These are phyloP conservation scores for Cardamine resedifolia DNA, from an alignment of 345 rosid genomes.

Conservation along the genomic window DNA sequence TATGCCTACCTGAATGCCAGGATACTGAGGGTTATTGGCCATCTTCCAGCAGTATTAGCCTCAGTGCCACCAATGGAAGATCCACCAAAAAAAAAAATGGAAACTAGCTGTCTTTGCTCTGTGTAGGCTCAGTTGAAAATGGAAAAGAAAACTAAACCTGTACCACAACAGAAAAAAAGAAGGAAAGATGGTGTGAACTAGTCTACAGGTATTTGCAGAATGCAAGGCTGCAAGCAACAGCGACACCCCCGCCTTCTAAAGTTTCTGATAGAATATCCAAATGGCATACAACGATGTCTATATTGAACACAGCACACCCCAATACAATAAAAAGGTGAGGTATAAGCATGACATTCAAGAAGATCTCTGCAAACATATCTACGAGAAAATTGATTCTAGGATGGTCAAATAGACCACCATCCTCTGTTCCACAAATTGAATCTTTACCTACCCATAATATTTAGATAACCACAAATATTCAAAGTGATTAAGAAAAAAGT, in stretches of 20 bases:
- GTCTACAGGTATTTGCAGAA: not conserved
- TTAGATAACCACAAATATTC: not conserved
- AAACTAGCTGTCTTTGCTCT: conserved; percentile 9
- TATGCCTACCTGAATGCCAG: conserved; percentile 62
- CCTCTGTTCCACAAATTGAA: not conserved
- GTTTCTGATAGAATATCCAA: not conserved
- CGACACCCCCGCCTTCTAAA: not conserved
- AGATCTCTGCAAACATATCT: not conserved
- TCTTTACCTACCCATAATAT: not conserved
- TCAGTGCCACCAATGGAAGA: conserved; percentile 35
- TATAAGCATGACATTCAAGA: not conserved
- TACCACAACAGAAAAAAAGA: conserved; percentile 8
- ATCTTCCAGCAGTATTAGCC: conserved; percentile 44
- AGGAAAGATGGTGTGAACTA: not conserved
- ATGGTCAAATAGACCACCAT: not conserved
- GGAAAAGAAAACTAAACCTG: conserved; percentile 23
- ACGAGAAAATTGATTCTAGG: not conserved
- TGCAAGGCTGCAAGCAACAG: conserved; percentile 6
- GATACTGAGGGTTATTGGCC: conserved; percentile 75
- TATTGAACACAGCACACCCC: not conserved
- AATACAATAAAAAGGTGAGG: not conserved
- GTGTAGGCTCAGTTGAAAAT: not conserved
- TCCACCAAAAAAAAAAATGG: conserved; percentile 15
- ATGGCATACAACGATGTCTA: too few relatives aligned
- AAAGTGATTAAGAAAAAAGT: conserved; percentile 5